These are phyloP conservation scores for Blastobotrys robertii DNA, from an alignment of 805 yeast genomes.

Conservation along the genomic window DNA sequence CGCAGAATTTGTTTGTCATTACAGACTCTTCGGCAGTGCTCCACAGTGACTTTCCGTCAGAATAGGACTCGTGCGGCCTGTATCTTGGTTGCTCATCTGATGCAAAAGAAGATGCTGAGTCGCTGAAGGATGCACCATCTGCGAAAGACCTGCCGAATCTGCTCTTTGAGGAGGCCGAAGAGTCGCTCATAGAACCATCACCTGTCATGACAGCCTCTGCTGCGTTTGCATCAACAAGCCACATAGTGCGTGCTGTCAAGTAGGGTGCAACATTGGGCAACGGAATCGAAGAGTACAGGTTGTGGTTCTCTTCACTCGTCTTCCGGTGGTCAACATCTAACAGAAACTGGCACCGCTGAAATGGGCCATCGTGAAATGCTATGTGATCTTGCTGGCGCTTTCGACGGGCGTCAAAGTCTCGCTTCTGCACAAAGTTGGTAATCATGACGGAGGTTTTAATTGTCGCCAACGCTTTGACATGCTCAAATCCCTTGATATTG, in stretches of 20 bases:
- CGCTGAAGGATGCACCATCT: too few relatives aligned
- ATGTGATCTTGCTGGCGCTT: conserved; percentile 56
- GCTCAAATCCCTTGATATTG: conserved; percentile 4
- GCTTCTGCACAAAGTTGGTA: conserved; percentile 50
- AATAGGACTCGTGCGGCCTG: too few relatives aligned
- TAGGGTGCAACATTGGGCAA: conserved; percentile 59
- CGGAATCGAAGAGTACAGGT: conserved; percentile 49
- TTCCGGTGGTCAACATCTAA: conserved; percentile 42
- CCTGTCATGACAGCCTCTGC: neutral
- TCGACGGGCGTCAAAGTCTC: conserved; percentile 37
- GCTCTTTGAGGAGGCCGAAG: neutral
- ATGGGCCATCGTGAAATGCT: conserved; percentile 67
- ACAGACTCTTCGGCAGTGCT: too few relatives aligned
- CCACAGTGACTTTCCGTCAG: too few relatives aligned
- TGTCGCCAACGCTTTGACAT: conserved; percentile 26
- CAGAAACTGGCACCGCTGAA: conserved; percentile 68
- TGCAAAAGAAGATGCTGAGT: too few relatives aligned
- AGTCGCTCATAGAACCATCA: neutral
- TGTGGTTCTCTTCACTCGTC: conserved; percentile 39
- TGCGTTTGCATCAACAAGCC: conserved; percentile 25
- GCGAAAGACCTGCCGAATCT: neutral
- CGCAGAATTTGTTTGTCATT: too few relatives aligned
- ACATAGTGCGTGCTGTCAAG: conserved; percentile 39
- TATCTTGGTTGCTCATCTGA: too few relatives aligned
- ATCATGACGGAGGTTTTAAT: conserved; percentile 49